phyloP scores from a whole-genome alignment of 2,329 filamentous ascomycete species.

The Beauveria australis region DNA sequence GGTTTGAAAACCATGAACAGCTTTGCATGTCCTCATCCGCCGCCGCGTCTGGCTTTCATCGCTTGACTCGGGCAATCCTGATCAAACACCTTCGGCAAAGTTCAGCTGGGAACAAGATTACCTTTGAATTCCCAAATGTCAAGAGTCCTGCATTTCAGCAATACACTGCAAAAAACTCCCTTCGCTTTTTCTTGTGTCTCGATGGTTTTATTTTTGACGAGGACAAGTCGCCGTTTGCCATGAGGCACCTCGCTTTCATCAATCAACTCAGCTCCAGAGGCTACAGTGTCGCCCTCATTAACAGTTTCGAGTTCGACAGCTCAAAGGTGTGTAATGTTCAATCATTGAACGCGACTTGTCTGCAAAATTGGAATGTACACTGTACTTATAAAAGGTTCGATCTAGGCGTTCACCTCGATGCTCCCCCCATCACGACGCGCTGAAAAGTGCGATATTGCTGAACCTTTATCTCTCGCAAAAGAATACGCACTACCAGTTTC shows the following conservation, averaged over 20 bases:
- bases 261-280: neutral
- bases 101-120: neutral
- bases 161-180: neutral
- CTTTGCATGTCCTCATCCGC: constrained; percentile 39
- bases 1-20: constrained; percentile 50
- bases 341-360: neutral
- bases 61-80: constrained; percentile 53
- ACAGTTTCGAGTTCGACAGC: constrained; percentile 12
- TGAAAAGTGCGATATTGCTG: constrained; percentile 2
- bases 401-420: constrained; percentile 12
- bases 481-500: neutral
- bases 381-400: constrained; percentile 18
- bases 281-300: constrained; percentile 8
- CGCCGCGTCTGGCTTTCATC: constrained; percentile 14
- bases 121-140: constrained; percentile 1
- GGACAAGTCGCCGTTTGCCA: neutral
- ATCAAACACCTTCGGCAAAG: constrained; percentile 49
- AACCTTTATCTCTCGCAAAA: neutral
- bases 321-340: constrained; percentile 10
- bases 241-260: neutral
- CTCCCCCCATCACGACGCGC: neutral
- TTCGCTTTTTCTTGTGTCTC: constrained; percentile 11
- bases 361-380: neutral
- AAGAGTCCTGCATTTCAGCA: neutral
- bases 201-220: neutral